Evolutionary conservation across 805 yeast species (phyloP).

Genomic region (Yamadazyma philogaea): DNA sequence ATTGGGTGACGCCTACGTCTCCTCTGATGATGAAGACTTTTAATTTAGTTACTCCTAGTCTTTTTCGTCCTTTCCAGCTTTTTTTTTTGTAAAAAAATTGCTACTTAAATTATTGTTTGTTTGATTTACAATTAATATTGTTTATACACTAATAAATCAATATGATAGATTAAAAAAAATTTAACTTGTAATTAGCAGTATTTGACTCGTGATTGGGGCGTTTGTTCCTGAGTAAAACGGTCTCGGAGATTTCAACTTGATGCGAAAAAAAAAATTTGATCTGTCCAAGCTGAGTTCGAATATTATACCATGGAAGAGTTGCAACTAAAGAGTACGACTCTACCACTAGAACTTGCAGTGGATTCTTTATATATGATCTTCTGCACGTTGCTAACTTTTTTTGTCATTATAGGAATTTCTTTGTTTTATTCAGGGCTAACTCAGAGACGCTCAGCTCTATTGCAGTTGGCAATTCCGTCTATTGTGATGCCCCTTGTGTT

Average conservation of each 20-base stretch:
- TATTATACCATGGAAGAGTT: not conserved
- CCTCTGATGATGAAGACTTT: slow-evolving; percentile 70
- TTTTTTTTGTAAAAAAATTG: slow-evolving; percentile 1
- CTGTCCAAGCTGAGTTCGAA: not conserved
- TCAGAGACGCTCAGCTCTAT: slow-evolving; percentile 39
- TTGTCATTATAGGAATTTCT: slow-evolving; percentile 34
- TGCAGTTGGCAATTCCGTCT: slow-evolving; percentile 37
- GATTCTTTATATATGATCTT: slow-evolving; percentile 35
- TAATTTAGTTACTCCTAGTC: slow-evolving; percentile 3
- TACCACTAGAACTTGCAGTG: slow-evolving; percentile 15
- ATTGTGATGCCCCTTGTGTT: slow-evolving; percentile 29
- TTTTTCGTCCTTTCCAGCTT: not conserved
- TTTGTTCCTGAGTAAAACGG: no score
- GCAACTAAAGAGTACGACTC: not conserved
- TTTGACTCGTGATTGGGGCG: not conserved
- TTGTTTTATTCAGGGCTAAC: slow-evolving; percentile 43
- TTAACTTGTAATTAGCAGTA: not conserved
- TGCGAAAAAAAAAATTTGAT: slow-evolving; percentile 4
- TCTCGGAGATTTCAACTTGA: not conserved
- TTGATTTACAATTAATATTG: slow-evolving; percentile 13
- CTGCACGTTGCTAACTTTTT: slow-evolving; percentile 31
- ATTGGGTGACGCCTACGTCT: slow-evolving; percentile 98
- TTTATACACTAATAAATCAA: slow-evolving; percentile 15
- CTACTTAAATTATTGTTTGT: slow-evolving; percentile 14
- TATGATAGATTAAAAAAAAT: slow-evolving; percentile 13